A percentile compares a stretch with the other conserved stretches of the same genome.
phyloP scores from a whole-genome alignment of 2,329 filamentous ascomycete genomes.

The Stenocarpella maydis region DNA sequence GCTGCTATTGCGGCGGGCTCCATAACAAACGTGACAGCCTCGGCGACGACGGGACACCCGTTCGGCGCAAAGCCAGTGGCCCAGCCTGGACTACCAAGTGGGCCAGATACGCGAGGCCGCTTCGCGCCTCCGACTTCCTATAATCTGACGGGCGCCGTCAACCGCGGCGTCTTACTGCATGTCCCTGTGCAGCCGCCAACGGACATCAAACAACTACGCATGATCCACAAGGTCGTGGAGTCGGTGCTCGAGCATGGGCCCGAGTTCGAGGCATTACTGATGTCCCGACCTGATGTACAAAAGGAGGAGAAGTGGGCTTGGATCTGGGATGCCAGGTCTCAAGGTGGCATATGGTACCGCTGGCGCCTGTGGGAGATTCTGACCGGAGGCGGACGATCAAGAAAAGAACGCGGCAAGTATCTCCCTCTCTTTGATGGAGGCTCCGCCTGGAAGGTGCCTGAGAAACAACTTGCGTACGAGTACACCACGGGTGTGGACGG shows the following conservation, averaged over 20 bases:
- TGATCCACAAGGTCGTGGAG: slow-evolving; percentile 91
- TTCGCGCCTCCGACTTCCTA: slow-evolving; percentile 84
- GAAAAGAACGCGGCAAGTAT: slow-evolving; percentile 58
- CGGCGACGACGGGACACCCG: slow-evolving; percentile 63
- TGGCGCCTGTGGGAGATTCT: slow-evolving; percentile 90
- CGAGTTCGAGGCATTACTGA: slow-evolving; percentile 90
- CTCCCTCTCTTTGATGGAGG: slow-evolving; percentile 78
- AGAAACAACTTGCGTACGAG: slow-evolving; percentile 79
- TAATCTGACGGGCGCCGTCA: slow-evolving; percentile 51
- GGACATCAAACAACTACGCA: slow-evolving; percentile 78
- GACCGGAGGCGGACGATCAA: slow-evolving; percentile 64
- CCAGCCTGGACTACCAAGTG: slow-evolving; percentile 46
- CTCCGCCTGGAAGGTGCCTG: slow-evolving; percentile 80
- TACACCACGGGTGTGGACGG: slow-evolving; percentile 80
- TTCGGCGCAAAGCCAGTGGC: slow-evolving; percentile 79
- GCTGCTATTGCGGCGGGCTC: slow-evolving; percentile 62
- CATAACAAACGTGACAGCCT: slow-evolving; percentile 51
- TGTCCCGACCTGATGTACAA: slow-evolving; percentile 85
- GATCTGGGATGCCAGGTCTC: slow-evolving; percentile 86
- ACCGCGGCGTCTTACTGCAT: slow-evolving; percentile 61
- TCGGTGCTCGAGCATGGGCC: slow-evolving; percentile 79
- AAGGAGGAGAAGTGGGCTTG: slow-evolving; percentile 91
- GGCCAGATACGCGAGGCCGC: slow-evolving; percentile 45
- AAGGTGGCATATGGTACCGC: slow-evolving; percentile 87
- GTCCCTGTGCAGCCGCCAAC: slow-evolving; percentile 79